These are phyloP conservation scores for Conticribra weissflogii DNA, from an alignment of 108 stramenopile genomes.

Conservation along the genomic window DNA sequence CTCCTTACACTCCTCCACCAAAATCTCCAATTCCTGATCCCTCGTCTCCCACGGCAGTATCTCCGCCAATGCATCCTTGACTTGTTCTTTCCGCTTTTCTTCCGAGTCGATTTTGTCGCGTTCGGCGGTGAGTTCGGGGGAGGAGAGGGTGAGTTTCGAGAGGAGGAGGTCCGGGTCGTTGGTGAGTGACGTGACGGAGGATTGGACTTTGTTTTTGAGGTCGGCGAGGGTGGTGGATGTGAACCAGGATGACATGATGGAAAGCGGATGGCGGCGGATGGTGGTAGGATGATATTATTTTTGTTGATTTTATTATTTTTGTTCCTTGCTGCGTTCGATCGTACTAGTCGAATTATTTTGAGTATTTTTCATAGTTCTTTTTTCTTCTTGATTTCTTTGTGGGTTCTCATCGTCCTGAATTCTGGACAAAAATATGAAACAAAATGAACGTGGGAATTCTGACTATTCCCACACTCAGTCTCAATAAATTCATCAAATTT, in stretches of 20 bases:
- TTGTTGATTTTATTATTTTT: too few species aligned
- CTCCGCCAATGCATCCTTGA: constrained; percentile 62
- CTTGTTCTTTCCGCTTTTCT: constrained; percentile 66
- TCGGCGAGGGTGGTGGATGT: constrained; percentile 29
- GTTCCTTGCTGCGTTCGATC: too few species aligned
- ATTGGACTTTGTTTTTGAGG: constrained; percentile 45
- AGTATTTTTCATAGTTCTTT: too few species aligned
- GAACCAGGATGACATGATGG: constrained; percentile 42
- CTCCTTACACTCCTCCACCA: constrained; percentile 89
- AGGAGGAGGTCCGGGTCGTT: constrained; percentile 41
- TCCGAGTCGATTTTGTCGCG: constrained; percentile 68
- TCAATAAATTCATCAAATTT: too few species aligned
- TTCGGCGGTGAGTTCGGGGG: constrained; percentile 76
- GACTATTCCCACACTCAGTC: too few species aligned
- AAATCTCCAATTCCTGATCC: constrained; percentile 83
- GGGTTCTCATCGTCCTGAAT: too few species aligned
- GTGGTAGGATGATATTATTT: too few species aligned
- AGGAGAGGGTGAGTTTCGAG: constrained; percentile 77
- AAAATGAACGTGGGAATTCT: too few species aligned
- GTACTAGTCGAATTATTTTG: too few species aligned
- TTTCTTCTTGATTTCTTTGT: too few species aligned
- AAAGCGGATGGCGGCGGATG: too few species aligned
- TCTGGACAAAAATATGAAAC: too few species aligned
- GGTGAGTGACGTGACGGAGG: constrained; percentile 48
- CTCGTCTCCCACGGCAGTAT: constrained; percentile 86